Base-by-base conservation (phyloP, 140 eudicot genomes). In the Cichorium intybus region DNA sequence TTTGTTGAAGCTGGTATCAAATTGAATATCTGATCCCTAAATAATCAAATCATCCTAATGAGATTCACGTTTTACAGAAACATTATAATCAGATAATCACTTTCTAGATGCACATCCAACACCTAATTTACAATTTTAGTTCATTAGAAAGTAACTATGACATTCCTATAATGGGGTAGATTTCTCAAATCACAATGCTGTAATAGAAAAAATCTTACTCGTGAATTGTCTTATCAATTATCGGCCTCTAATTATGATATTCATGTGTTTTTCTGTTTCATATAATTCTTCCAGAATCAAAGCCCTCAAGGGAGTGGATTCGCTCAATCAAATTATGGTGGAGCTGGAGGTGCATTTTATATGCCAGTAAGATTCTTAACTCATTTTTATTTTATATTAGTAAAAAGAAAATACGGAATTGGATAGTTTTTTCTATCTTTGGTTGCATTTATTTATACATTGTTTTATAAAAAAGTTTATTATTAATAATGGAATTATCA, bases 291-390 rank as follows among this genome's bases (percentile, higher is more conserved):
- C 22, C 78, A 89, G 97, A 84, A 77, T 53, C 78, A 76, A 67
- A 58, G 52, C 52, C 61, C 60, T 70, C 78, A 70, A 76, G 87
- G 78, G 66, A 83, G 60, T 72, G 77, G 75, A 10, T 34, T 70
- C 5, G 77, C 73, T 58, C 85, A 87, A 47, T 80, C 91, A 60
- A 84, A 76, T 60, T 78, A 73, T 71, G 85, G 84, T 24, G 87
- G 84, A 27, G 94, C 90, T 69, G 85, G 84, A 27, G 94, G 93
- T 69, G 85, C 97, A 59, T 90, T 87, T 87, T 90, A 84, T 75
- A 87, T 85, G 97, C 69, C 88, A 41, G 95, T 87, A 81, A 89
- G 89, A 73, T 60, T 35, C 41, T 56, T 75, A 39, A 14, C 59
- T 45, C 52, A 35, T 7, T 49, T n/a, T 39, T 49, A 0, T 53